A percentile compares a stretch with the other conserved stretches of the same genome.
These are phyloP conservation scores for Nakataea oryzae DNA, from an alignment of 2,329 filamentous ascomycete genomes.

Conservation along the genomic window DNA sequence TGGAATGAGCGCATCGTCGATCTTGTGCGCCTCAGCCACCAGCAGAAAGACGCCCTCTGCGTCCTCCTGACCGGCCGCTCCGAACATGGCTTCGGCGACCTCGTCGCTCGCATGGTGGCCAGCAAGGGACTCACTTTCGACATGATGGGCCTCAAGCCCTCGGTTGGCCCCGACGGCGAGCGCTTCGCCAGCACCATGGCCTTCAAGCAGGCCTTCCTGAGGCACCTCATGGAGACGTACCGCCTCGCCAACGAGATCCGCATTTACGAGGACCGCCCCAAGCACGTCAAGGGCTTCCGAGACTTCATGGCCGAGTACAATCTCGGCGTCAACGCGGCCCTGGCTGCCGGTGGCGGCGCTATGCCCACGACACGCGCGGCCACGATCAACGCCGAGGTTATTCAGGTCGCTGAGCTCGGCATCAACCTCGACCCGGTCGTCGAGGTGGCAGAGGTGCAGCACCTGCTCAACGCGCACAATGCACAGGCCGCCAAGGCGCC, in stretches of 20 bases:
- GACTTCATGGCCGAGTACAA: constrained; percentile 79
- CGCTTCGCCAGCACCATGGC: constrained; percentile 73
- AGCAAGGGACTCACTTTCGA: constrained; percentile 80
- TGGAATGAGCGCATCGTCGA: constrained; percentile 90
- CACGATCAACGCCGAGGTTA: constrained; percentile 66
- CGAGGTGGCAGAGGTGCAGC: constrained; percentile 77
- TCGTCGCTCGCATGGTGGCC: constrained; percentile 70
- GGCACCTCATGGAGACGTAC: constrained; percentile 78
- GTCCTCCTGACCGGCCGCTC: constrained; percentile 81
- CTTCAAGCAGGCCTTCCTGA: constrained; percentile 84
- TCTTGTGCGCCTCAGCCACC: constrained; percentile 69
- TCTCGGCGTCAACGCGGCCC: constrained; percentile 16
- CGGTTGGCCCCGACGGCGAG: constrained; percentile 69
- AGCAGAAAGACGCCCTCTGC: constrained; percentile 74
- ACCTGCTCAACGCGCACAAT: constrained; percentile 85
- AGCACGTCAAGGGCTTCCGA: constrained; percentile 70
- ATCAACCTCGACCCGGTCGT: constrained; percentile 65
- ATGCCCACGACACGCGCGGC: constrained; percentile 37
- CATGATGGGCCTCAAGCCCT: constrained; percentile 78
- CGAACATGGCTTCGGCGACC: constrained; percentile 64
- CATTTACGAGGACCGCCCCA: constrained; percentile 57
- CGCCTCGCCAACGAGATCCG: constrained; percentile 70
- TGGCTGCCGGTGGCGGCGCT: neutral
- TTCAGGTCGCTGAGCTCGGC: constrained; percentile 72
- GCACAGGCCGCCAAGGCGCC: constrained; percentile 29